Base-by-base conservation (phyloP, 129 eudicot species). In the Smallanthus sonchifolius region DNA sequence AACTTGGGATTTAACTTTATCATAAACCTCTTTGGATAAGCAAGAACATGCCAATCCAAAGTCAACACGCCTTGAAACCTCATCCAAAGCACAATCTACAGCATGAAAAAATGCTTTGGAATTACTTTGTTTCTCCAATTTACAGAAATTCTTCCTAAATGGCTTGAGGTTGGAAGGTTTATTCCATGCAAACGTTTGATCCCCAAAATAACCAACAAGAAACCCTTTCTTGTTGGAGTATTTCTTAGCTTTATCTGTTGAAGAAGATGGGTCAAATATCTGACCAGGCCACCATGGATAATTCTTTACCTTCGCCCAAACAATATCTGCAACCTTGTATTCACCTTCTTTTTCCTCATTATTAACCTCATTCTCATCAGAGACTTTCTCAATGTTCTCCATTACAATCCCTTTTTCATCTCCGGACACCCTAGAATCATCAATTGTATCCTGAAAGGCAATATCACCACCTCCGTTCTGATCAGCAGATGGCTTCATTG, bases 251-350 rank as follows among this genome's bases (percentile, higher is more conserved):
- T 80, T 82, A 3, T 87, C 84, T 11, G 96, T 85, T 61, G 97
- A 75, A 82, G 87, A 86, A 24, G 85, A 82, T n/a, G 87, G 82
- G 65, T 81, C 91, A 64, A 87, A 82, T 82, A 92, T 84, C 79
- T 92, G 94, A 5, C 91, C 97, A 43, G 97, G 97, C 97, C 96
- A 92, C 97, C 97, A 92, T 10, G 92, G 97, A 75, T 91, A 92
- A 51, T 87, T 82, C 87, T 71, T 85, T 45, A 92, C 96, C 74
- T 92, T 92, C 32, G 88, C 96, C 97, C 97, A 92, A 35, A 92
- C 94, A 54, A 92, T 40, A 89, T 92, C 96, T 4, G 81, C 61
- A 75, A 81, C 78, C 32, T 67, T 48, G 84, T 49, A 92, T 37
- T 81, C 81, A 32, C 88, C 87, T 56, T 85, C 88, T 83, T 77